Percentiles rank a stretch among this genome's conserved stretches.
Evolutionary conservation across 1,284 basidiomycete genomes (phyloP).

Genomic region (Sporisorium exsertum): DNA sequence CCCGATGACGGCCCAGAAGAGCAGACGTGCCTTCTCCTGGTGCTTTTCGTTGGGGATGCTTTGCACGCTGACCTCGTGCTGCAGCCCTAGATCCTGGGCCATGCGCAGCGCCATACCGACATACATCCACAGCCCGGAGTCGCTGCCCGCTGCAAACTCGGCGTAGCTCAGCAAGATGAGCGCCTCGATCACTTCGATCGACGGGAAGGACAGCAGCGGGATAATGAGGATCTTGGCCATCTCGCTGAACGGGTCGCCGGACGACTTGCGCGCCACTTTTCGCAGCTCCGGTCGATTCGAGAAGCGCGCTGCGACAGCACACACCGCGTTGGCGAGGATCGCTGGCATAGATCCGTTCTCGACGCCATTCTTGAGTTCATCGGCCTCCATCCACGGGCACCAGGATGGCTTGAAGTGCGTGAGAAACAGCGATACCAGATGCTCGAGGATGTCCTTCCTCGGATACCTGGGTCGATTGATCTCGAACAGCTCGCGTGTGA

Average conservation of each 20-base stretch:
- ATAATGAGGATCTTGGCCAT: constrained; percentile 63
- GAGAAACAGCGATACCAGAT: constrained; percentile 53
- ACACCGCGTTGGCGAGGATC: constrained; percentile 59
- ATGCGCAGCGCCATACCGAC: constrained; percentile 60
- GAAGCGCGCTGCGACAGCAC: constrained; percentile 58
- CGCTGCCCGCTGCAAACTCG: constrained; percentile 59
- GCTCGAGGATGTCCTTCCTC: constrained; percentile 49
- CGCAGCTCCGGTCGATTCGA: constrained; percentile 50
- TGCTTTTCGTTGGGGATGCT: constrained; percentile 55
- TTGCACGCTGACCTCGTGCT: constrained; percentile 57
- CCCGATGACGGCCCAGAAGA: constrained; percentile 58
- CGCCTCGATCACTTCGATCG: constrained; percentile 60
- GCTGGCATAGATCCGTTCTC: constrained; percentile 56
- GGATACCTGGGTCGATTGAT: constrained; percentile 59
- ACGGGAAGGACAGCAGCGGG: constrained; percentile 60
- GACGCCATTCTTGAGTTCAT: constrained; percentile 45
- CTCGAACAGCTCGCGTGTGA: constrained; percentile 58
- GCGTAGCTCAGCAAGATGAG: constrained; percentile 57
- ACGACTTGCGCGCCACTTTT: constrained; percentile 50
- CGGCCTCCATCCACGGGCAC: constrained; percentile 60
- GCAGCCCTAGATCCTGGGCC: constrained; percentile 57
- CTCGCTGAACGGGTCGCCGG: constrained; percentile 59
- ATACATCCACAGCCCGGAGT: constrained; percentile 63
- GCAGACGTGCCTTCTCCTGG: constrained; percentile 51
- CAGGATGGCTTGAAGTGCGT: constrained; percentile 54